A percentile compares a stretch with the other conserved stretches of the same genome.
These are phyloP conservation scores for Macrolepiota albuminosa DNA, from an alignment of 768 basidiomycete genomes.

Conservation along the genomic window DNA sequence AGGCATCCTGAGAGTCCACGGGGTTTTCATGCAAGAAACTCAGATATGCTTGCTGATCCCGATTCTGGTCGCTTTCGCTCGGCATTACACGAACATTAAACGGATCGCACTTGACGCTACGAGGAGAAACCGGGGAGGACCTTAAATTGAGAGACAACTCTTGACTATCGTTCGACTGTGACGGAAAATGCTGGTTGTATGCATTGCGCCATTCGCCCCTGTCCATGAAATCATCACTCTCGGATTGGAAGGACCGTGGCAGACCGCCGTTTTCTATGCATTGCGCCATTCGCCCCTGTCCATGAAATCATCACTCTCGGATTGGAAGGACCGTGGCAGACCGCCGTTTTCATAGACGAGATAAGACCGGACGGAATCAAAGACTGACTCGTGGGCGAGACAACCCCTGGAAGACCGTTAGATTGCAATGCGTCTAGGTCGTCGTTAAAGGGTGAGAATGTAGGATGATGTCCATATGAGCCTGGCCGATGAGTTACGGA, in stretches of 20 bases:
- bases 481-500: constrained; percentile 19
- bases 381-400: constrained; percentile 40
- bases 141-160: constrained; percentile 20
- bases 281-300: constrained; percentile 46
- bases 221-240: constrained; percentile 47
- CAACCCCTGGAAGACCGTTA: constrained; percentile 19
- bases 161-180: constrained; percentile 10
- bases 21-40: constrained; percentile 16
- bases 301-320: constrained; percentile 47
- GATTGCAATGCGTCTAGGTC: constrained; percentile 30
- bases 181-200: constrained; percentile 7
- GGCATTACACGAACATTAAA: constrained; percentile 39
- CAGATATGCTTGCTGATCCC: constrained; percentile 11
- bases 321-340: constrained; percentile 43
- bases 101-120: constrained; percentile 36
- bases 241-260: constrained; percentile 46
- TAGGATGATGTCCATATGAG: constrained; percentile 13
- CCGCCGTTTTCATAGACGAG: constrained; percentile 39
- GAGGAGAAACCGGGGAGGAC: constrained; percentile 22
- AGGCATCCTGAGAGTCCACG: constrained; percentile 25
- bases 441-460: constrained; percentile 56
- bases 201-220: constrained; percentile 41
- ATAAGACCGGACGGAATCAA: constrained; percentile 55
- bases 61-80: constrained; percentile 11
- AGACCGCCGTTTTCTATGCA: constrained; percentile 23